Evolutionary conservation across 2,329 filamentous ascomycete species (phyloP).

Genomic region (Podosphaera xanthii): DNA sequence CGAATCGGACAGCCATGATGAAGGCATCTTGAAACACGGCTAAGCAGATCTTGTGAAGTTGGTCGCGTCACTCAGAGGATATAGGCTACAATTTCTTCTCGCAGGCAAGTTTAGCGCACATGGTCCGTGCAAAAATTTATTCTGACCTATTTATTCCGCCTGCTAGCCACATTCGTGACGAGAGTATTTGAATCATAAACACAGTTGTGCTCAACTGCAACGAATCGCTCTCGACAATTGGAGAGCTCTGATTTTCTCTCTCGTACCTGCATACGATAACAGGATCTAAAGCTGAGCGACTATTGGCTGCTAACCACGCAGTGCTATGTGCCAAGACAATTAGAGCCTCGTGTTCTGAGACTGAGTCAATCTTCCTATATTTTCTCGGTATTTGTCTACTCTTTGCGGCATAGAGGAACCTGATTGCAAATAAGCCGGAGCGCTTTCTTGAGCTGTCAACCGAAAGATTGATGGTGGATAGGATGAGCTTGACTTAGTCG

Average conservation of each 20-base stretch:
- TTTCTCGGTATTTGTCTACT: constrained; percentile 60
- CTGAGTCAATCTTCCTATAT: constrained; percentile 39
- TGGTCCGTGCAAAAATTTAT: no score
- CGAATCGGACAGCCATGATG: constrained; percentile 89
- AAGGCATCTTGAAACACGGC: constrained; percentile 14
- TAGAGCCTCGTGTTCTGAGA: constrained; percentile 23
- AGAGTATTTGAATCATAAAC: neutral
- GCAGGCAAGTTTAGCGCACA: no score
- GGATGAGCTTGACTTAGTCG: constrained; percentile 82
- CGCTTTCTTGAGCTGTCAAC: constrained; percentile 60
- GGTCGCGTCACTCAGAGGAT: no score
- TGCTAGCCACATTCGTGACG: neutral
- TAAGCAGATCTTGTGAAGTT: neutral
- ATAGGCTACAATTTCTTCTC: no score
- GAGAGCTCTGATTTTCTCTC: no score
- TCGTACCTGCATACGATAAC: neutral
- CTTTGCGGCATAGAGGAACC: constrained; percentile 49
- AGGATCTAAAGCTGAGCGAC: neutral
- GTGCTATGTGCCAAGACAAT: constrained; percentile 15
- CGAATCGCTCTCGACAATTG: no score
- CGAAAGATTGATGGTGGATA: constrained; percentile 67
- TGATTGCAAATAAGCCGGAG: constrained; percentile 99
- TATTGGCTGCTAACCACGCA: neutral
- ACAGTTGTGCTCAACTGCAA: neutral
- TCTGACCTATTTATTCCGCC: neutral